Conservation (phyloP, 2,329 filamentous ascomycete species). For the Sporothrix globosa region DNA sequence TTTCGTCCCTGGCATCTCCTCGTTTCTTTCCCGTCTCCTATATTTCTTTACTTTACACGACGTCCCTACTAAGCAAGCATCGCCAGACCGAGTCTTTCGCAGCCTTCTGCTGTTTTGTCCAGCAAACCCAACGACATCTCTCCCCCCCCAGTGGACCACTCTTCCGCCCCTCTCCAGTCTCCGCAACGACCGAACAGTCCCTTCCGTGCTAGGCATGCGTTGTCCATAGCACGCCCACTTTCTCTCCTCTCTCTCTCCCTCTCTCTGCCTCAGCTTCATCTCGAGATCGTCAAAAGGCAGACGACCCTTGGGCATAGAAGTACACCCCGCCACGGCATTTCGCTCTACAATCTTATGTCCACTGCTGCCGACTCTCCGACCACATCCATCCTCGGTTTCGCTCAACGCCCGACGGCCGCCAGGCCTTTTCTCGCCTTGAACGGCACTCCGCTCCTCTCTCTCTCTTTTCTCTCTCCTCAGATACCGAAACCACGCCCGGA, state of each 20-base stretch:
- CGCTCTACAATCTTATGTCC: neutral
- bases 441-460: constrained; percentile 16
- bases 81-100: neutral
- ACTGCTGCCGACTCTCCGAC: neutral
- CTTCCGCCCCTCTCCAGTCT: constrained; percentile 7
- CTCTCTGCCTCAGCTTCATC: constrained; percentile 9
- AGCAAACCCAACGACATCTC: constrained; percentile 15
- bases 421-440: constrained; percentile 18
- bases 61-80: neutral
- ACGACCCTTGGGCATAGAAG: neutral
- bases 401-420: constrained; percentile 20
- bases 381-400: constrained; percentile 21
- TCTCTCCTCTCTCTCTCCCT: constrained; percentile 3
- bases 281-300: neutral
- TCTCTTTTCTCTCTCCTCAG: neutral
- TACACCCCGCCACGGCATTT: neutral
- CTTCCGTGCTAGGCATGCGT: constrained; percentile 34
- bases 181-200: constrained; percentile 20
- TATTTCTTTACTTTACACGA: neutral
- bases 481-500: neutral
- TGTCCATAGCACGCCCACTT: constrained; percentile 31
- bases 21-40: neutral
- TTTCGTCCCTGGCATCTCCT: neutral
- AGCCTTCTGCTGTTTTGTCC: neutral
- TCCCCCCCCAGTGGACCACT: constrained; percentile 1